Evolutionary conservation across 2,329 filamentous ascomycete species (phyloP).

Genomic region (Fusarium sp.): DNA sequence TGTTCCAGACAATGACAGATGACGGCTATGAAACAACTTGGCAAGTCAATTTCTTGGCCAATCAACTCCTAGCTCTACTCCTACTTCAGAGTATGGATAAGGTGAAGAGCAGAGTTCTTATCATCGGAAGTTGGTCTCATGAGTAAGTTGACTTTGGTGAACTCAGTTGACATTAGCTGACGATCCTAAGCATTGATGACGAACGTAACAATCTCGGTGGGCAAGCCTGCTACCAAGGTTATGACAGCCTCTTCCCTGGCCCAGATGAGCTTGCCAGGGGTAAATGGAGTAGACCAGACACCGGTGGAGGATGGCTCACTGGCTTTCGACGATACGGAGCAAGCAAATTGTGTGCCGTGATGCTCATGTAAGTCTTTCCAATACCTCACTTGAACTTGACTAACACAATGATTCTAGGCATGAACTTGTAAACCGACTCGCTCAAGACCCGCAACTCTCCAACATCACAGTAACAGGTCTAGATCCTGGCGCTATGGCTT

Average conservation of each 20-base stretch:
- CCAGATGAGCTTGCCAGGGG: constrained; percentile 49
- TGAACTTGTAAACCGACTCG: constrained; percentile 51
- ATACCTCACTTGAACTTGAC: neutral
- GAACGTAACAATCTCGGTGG: constrained; percentile 40
- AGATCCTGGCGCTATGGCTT: constrained; percentile 54
- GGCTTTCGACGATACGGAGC: constrained; percentile 54
- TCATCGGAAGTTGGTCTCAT: constrained; percentile 50
- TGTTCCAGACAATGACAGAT: constrained; percentile 41
- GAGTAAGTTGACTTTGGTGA: constrained; percentile 44
- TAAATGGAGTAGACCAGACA: constrained; percentile 49
- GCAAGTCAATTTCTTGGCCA: constrained; percentile 50
- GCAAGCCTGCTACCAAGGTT: constrained; percentile 39
- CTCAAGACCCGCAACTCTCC: constrained; percentile 48
- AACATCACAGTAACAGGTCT: constrained; percentile 52
- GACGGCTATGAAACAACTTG: constrained; percentile 50
- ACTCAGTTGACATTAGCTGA: constrained; percentile 6
- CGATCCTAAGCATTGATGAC: constrained; percentile 44
- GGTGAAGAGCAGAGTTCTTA: constrained; percentile 44
- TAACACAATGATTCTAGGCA: constrained; percentile 40
- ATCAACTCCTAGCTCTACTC: constrained; percentile 47
- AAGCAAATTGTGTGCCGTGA: constrained; percentile 53
- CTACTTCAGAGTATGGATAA: constrained; percentile 50
- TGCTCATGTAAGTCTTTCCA: constrained; percentile 48
- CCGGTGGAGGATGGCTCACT: constrained; percentile 44
- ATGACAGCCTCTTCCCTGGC: constrained; percentile 47